phyloP scores from a whole-genome alignment of 805 yeast genomes.

The Nakazawaea pomicola region DNA sequence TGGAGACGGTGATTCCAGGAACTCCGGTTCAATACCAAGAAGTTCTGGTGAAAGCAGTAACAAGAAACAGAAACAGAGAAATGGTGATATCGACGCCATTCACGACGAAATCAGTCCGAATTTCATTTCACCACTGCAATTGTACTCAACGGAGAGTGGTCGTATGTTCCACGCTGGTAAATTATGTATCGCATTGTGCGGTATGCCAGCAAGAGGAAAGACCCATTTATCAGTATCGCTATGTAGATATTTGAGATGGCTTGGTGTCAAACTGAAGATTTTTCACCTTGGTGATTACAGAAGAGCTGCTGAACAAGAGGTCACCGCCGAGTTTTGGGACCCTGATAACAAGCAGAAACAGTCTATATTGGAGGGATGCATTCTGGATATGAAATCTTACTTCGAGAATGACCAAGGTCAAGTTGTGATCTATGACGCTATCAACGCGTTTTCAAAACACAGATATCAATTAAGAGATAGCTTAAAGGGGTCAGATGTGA shows the following conservation, averaged over 20 bases:
- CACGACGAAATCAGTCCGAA: slow-evolving; percentile 57
- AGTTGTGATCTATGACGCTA: slow-evolving; percentile 94
- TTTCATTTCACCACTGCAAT: slow-evolving; percentile 84
- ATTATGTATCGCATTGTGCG: slow-evolving; percentile 81
- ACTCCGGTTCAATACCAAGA: not conserved
- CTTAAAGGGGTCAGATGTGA: slow-evolving; percentile 57
- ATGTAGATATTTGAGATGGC: slow-evolving; percentile 90
- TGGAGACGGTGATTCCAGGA: slow-evolving; percentile 3
- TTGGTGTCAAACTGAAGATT: slow-evolving; percentile 88
- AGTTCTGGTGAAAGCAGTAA: not conserved
- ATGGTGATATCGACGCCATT: slow-evolving; percentile 48
- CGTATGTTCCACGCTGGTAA: slow-evolving; percentile 94
- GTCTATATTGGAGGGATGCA: slow-evolving; percentile 55
- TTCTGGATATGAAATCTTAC: slow-evolving; percentile 63
- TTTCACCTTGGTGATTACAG: slow-evolving; percentile 93
- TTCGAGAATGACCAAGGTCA: slow-evolving; percentile 81
- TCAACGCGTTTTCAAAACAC: slow-evolving; percentile 72
- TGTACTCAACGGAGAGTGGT: slow-evolving; percentile 90
- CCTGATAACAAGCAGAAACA: slow-evolving; percentile 39
- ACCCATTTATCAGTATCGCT: slow-evolving; percentile 89
- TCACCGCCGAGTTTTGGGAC: slow-evolving; percentile 9
- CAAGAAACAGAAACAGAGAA: not conserved
- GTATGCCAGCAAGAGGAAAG: slow-evolving; percentile 94
- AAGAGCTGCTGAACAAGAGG: slow-evolving; percentile 35
- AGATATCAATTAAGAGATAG: slow-evolving; percentile 52